Conservation (phyloP, 1,139 yeast genomes). For the Geotrichum australiense region DNA sequence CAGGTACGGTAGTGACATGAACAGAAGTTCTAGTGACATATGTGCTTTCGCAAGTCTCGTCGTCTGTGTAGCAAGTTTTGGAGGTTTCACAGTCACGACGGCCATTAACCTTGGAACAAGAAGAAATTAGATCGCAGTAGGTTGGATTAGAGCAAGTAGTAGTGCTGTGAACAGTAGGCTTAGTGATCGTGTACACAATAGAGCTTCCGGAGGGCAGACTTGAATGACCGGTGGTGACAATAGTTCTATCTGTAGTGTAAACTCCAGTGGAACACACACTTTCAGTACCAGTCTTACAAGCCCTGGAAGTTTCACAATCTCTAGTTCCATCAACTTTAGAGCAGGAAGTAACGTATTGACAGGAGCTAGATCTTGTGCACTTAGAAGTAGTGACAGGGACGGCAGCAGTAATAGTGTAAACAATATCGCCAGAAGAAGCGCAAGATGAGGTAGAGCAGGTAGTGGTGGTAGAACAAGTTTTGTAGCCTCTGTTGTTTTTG, state of each 20-base stretch:
- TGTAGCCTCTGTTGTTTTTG: background rate
- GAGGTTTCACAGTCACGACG: background rate
- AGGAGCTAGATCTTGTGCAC: background rate
- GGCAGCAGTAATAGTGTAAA: background rate
- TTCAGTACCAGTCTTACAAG: background rate
- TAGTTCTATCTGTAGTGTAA: background rate
- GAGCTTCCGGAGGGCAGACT: background rate
- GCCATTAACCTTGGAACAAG: constrained; percentile 1
- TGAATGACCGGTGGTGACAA: background rate
- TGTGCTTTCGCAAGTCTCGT: background rate
- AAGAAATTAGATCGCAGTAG: background rate
- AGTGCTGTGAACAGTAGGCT: background rate
- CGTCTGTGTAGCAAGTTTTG: background rate
- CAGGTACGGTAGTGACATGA: background rate
- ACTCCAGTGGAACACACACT: background rate
- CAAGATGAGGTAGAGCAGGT: background rate
- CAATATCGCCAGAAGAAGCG: background rate
- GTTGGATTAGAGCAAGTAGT: background rate
- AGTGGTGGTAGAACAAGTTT: background rate
- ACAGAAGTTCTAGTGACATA: background rate
- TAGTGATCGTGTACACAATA: background rate
- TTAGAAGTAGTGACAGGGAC: background rate
- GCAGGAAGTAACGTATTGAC: background rate
- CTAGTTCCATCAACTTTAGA: constrained; percentile 1
- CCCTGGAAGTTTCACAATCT: background rate